Evolutionary conservation across 176 grass and related monocot species (phyloP).

Genomic region (Aegilops tauschii): DNA sequence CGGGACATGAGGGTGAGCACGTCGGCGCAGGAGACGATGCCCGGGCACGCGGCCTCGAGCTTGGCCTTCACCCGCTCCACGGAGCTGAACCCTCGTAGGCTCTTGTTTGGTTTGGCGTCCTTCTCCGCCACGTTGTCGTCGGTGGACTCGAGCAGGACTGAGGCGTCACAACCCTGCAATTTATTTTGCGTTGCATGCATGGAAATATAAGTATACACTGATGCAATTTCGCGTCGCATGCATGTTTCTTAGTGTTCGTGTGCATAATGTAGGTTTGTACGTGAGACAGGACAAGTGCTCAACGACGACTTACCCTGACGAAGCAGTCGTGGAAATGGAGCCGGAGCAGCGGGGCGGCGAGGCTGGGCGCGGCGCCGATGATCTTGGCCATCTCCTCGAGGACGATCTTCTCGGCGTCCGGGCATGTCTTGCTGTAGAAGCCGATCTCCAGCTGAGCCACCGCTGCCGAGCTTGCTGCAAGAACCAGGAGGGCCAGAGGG

Average conservation of each 20-base stretch:
- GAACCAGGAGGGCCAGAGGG: background rate
- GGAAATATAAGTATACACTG: too few relatives aligned
- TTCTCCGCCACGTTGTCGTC: constrained; percentile 33
- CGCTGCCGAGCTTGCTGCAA: background rate
- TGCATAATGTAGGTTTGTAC: too few relatives aligned
- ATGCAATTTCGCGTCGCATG: background rate
- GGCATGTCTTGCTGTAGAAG: constrained; percentile 73
- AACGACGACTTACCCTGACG: constrained; percentile 23
- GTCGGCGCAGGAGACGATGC: background rate
- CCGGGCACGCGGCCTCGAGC: constrained; percentile 26
- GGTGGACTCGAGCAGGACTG: constrained; percentile 49
- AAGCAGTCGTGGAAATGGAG: constrained; percentile 83
- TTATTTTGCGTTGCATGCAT: background rate
- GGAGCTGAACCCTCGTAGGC: constrained; percentile 45
- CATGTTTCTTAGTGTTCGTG: too few relatives aligned
- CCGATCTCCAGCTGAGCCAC: constrained; percentile 44
- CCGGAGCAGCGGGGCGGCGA: constrained; percentile 53
- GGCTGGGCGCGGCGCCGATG: constrained; percentile 33
- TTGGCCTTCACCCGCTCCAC: constrained; percentile 56
- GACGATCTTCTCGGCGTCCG: constrained; percentile 51
- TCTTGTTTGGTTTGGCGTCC: constrained; percentile 51
- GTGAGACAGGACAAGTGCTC: too few relatives aligned
- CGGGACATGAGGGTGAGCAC: background rate
- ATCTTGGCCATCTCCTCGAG: constrained; percentile 55
- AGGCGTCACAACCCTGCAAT: constrained; percentile 61